phyloP scores from a whole-genome alignment of 192 early-diverging fungal species.

The Rhizoclosmatium sp. region DNA sequence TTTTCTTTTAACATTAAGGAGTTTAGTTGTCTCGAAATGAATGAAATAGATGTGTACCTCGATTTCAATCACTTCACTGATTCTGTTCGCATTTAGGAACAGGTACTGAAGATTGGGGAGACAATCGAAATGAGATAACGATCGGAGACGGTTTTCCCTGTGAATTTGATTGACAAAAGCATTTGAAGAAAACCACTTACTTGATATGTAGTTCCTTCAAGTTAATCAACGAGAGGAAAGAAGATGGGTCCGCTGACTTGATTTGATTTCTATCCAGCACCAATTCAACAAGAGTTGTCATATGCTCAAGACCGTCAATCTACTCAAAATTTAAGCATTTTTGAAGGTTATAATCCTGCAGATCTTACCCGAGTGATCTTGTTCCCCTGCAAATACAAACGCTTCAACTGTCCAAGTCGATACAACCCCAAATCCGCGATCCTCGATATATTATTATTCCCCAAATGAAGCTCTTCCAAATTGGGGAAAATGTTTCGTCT shows the following conservation, averaged over 20 bases:
- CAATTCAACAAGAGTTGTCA: slow-evolving; percentile 61
- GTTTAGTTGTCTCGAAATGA: slow-evolving; percentile 19
- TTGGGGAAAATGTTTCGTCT: slow-evolving; percentile 47
- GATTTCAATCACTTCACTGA: slow-evolving; percentile 64
- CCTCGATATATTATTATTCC: slow-evolving; percentile 57
- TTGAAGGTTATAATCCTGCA: too few relatives aligned
- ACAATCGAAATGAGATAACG: slow-evolving; percentile 63
- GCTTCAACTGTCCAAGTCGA: slow-evolving; percentile 55
- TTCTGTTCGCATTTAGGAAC: slow-evolving; percentile 56
- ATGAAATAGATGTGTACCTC: slow-evolving; percentile 47
- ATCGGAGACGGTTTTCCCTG: slow-evolving; percentile 67
- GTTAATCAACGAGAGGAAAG: slow-evolving; percentile 61
- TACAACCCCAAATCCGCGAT: slow-evolving; percentile 63
- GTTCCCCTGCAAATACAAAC: slow-evolving; percentile 64
- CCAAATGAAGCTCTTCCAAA: slow-evolving; percentile 66
- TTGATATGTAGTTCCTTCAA: slow-evolving; percentile 66
- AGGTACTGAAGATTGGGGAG: slow-evolving; percentile 61
- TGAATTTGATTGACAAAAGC: not conserved
- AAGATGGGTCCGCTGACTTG: slow-evolving; percentile 59
- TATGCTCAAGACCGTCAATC: slow-evolving; percentile 67
- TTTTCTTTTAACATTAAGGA: slow-evolving; percentile 53
- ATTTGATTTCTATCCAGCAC: slow-evolving; percentile 71
- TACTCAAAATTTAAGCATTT: slow-evolving; percentile 29
- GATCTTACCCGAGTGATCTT: slow-evolving; percentile 55
- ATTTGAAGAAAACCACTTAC: slow-evolving; percentile 36